Evolutionary conservation across 108 stramenopile species (phyloP).

Genomic region (Pseudonitzschia multistriata): DNA sequence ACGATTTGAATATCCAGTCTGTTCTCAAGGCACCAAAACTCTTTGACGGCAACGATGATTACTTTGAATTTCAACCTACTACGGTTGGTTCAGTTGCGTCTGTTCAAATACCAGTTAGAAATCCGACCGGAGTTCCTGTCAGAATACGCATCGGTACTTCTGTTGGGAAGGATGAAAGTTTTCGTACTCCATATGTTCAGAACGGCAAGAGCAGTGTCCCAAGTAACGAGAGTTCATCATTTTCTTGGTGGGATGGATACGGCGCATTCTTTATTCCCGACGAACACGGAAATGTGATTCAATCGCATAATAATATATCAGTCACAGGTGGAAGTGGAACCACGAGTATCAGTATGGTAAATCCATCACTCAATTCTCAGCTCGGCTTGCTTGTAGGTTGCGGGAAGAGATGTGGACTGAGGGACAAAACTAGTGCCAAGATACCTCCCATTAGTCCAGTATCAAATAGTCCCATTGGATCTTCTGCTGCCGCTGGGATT

Average conservation of each 20-base stretch:
- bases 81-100: slow-evolving; percentile 45
- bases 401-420: slow-evolving; percentile 62
- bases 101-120: slow-evolving; percentile 47
- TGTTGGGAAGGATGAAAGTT: slow-evolving; percentile 5
- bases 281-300: slow-evolving; percentile 58
- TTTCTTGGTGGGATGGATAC: slow-evolving; percentile 73
- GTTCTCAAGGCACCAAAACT: slow-evolving; percentile 52
- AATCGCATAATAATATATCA: slow-evolving; percentile 72
- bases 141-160: slow-evolving; percentile 54
- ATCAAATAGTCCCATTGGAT: slow-evolving; percentile 60
- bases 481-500: slow-evolving; percentile 57
- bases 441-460: slow-evolving; percentile 12
- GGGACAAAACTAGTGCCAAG: slow-evolving; percentile 24
- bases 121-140: slow-evolving; percentile 71
- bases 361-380: slow-evolving; percentile 65
- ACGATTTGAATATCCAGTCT: slow-evolving; percentile 47
- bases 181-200: slow-evolving; percentile 34
- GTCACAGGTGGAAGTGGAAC: slow-evolving; percentile 54
- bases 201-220: slow-evolving; percentile 8
- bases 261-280: slow-evolving; percentile 64
- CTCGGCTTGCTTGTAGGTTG: slow-evolving; percentile 68
- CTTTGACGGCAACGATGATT: slow-evolving; percentile 22
- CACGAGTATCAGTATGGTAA: slow-evolving; percentile 57
- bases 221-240: slow-evolving; percentile 15
- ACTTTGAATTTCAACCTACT: slow-evolving; percentile 55